phyloP scores from a whole-genome alignment of 352 stramenopile species.

The Globisporangium splendens region DNA sequence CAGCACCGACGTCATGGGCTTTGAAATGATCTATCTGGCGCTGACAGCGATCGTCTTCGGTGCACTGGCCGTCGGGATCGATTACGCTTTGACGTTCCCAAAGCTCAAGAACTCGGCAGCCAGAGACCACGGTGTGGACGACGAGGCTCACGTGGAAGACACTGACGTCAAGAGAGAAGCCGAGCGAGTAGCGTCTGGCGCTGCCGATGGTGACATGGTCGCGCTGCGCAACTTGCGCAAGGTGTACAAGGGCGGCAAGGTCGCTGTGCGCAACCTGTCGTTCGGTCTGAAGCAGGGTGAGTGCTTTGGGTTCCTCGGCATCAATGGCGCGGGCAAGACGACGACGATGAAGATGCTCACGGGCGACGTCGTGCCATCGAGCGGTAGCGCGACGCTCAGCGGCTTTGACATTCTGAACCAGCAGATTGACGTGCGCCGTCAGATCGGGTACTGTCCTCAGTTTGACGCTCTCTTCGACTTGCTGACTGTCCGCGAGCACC shows the following conservation, averaged over 20 bases:
- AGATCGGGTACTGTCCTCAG: constrained; percentile 91
- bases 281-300: constrained; percentile 16
- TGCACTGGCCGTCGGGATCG: too few relatives aligned
- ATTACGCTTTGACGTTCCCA: too few relatives aligned
- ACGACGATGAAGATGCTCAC: constrained; percentile 19
- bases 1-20: background rate
- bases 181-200: background rate
- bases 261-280: background rate
- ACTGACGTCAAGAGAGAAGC: too few relatives aligned
- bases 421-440: constrained; percentile 16
- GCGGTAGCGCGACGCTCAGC: constrained; percentile 43
- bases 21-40: too few relatives aligned
- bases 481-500: constrained; percentile 90
- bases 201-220: background rate
- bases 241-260: too few relatives aligned
- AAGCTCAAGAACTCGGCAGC: too few relatives aligned
- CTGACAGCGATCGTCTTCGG: too few relatives aligned
- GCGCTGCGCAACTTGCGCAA: constrained; percentile 7
- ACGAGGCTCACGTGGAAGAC: too few relatives aligned
- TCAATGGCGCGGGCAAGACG: constrained; percentile 13
- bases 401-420: constrained; percentile 33
- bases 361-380: constrained; percentile 16
- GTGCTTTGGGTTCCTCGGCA: constrained; percentile 16
- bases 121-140: too few relatives aligned
- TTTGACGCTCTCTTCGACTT: constrained; percentile 93